These are phyloP conservation scores for Hypomyces perniciosus DNA, from an alignment of 2,329 filamentous ascomycete genomes.

Conservation along the genomic window DNA sequence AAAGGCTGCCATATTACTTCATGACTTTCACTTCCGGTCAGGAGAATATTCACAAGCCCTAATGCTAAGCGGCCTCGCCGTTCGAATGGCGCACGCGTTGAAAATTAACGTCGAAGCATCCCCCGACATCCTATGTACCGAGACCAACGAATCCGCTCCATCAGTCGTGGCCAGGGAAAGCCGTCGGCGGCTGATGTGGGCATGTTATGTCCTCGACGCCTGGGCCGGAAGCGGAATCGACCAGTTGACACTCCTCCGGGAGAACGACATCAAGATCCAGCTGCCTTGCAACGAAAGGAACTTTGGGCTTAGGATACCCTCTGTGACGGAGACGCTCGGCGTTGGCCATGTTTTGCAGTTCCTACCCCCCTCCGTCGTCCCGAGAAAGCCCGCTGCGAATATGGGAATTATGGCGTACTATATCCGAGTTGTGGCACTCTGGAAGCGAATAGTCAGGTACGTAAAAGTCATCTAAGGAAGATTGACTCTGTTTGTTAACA, in stretches of 20 bases:
- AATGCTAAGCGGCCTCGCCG: slow-evolving; percentile 36
- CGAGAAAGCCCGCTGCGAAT: slow-evolving; percentile 33
- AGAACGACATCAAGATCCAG: slow-evolving; percentile 37
- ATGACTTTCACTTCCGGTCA: slow-evolving; percentile 35
- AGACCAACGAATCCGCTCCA: slow-evolving; percentile 23
- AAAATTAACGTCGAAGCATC: slow-evolving; percentile 34
- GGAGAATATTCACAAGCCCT: slow-evolving; percentile 35
- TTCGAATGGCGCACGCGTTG: slow-evolving; percentile 37
- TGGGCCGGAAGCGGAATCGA: slow-evolving; percentile 36
- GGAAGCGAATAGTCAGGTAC: slow-evolving; percentile 35
- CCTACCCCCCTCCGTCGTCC: slow-evolving; percentile 33
- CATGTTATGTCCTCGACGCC: slow-evolving; percentile 36
- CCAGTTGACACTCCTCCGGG: slow-evolving; percentile 33
- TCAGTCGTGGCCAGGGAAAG: slow-evolving; percentile 34
- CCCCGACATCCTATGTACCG: slow-evolving; percentile 32
- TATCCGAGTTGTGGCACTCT: slow-evolving; percentile 35
- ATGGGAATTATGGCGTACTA: slow-evolving; percentile 41
- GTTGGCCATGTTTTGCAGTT: slow-evolving; percentile 36
- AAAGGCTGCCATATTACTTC: slow-evolving; percentile 33
- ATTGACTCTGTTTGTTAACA: background rate
- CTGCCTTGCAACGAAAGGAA: slow-evolving; percentile 36
- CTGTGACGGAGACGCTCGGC: slow-evolving; percentile 34
- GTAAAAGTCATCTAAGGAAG: background rate
- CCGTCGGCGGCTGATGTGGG: slow-evolving; percentile 36
- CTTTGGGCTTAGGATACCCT: slow-evolving; percentile 35